Evolutionary conservation across 495 filamentous ascomycete genomes (phyloP), one percentile per base, ranked within the genome.

Genomic region (Xylaria telfairii): DNA sequence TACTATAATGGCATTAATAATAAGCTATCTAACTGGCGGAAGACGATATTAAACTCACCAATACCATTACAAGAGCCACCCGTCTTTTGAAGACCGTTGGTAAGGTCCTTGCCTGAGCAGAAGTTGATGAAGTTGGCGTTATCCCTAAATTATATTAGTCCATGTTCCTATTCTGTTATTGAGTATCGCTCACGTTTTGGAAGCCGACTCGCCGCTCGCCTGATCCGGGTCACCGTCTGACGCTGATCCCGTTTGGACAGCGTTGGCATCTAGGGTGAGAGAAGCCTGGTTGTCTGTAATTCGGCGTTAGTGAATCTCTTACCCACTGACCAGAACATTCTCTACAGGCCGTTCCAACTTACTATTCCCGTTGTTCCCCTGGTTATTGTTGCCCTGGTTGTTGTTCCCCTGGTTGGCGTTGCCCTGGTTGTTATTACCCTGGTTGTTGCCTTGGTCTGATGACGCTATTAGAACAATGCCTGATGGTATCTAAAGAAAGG

Each of bases 11-110:
- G 9, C 56, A 65, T 81, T 78, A 82, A 42, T 19, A 54, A 28
- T 3, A 54, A 28, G 13, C 21, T 26, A 41, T 12, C 5, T 28
- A 42, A 13, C 24, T 10, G 3, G 21, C 15, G 26, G 47, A 41
- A 8, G 24, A 15, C 7, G 17, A 4, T n/a, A n/a, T 51, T 82
- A 71, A 76, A 89, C 90, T 86, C 90, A 78, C 85, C 83, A 80
- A 89, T 85, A 79, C 89, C 89, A 77, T 93, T 93, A 80, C 91
- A 93, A 53, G 91, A 93, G n/a, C 91, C 91, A 17, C 68, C 75
- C 64, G 84, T 83, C 65, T 87, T 80, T 77, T 93, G 91, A 30
- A 84, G 76, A 75, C 91, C 91, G 75, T 93, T 93, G 62, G 91
- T 93, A 67, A 90, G 61, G n/a, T 85, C 88, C 80, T 91, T 83